A percentile compares a stretch with the other conserved stretches of the same genome.
phyloP scores from a whole-genome alignment of 1,284 basidiomycete genomes.

The Sporisorium iseilematis-ciliati region DNA sequence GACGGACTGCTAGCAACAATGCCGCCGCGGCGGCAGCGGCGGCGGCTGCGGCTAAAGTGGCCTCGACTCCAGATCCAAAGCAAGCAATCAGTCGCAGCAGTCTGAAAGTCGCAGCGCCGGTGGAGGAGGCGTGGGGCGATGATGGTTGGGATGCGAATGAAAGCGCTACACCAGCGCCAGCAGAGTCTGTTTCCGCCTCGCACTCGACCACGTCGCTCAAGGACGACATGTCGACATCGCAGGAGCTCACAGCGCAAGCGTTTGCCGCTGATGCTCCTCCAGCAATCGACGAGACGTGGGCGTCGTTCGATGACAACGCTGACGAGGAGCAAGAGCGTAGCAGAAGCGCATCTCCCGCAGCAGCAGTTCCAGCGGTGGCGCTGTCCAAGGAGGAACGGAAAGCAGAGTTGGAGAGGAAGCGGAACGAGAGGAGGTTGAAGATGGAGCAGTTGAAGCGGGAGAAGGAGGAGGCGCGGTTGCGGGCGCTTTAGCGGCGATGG shows the following conservation, averaged over 20 bases:
- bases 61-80: conserved; percentile 21
- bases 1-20: conserved; percentile 23
- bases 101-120: conserved; percentile 33
- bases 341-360: conserved; percentile 12
- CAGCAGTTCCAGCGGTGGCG: conserved; percentile 18
- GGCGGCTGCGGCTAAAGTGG: conserved; percentile 9
- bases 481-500: conserved; percentile 10
- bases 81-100: conserved; percentile 45
- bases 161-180: background rate
- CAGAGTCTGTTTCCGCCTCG: conserved; percentile 1
- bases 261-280: conserved; percentile 21
- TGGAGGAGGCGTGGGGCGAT: conserved; percentile 41
- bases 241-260: conserved; percentile 43
- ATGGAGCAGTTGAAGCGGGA: conserved; percentile 55
- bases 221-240: conserved; percentile 22
- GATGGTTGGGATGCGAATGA: conserved; percentile 38
- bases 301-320: conserved; percentile 35
- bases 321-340: conserved; percentile 15
- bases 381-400: conserved; percentile 62
- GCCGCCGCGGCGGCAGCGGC: conserved; percentile 19
- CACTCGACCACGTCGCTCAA: conserved; percentile 4
- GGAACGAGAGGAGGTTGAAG: conserved; percentile 49
- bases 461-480: conserved; percentile 46
- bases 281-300: conserved; percentile 31
- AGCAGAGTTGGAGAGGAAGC: conserved; percentile 57